These are phyloP conservation scores for Chlorociboria aeruginascens DNA, from an alignment of 495 filamentous ascomycete species.

Conservation along the genomic window DNA sequence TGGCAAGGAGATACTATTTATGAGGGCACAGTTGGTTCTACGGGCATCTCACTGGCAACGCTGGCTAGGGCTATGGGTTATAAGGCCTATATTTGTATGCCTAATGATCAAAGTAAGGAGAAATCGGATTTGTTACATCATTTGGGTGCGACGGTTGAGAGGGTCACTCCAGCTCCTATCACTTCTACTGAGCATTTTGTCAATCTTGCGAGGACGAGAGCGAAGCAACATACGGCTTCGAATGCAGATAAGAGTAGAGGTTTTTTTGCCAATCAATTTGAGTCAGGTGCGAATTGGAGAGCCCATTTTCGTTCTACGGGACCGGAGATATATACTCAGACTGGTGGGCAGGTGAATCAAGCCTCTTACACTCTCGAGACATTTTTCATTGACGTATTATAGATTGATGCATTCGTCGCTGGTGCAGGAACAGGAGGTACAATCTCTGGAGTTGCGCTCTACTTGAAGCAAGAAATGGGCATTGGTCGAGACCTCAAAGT, in stretches of 20 bases:
- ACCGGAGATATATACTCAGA: slow-evolving; percentile 78
- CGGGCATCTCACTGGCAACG: slow-evolving; percentile 84
- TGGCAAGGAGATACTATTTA: slow-evolving; percentile 86
- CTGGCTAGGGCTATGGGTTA: slow-evolving; percentile 84
- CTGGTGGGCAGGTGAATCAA: slow-evolving; percentile 35
- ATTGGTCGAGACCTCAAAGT: slow-evolving; percentile 37
- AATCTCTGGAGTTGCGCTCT: slow-evolving; percentile 73
- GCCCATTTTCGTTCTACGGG: slow-evolving; percentile 78
- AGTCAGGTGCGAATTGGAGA: slow-evolving; percentile 73
- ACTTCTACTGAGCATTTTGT: slow-evolving; percentile 87
- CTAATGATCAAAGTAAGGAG: slow-evolving; percentile 77
- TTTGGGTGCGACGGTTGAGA: slow-evolving; percentile 81
- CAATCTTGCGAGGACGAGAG: slow-evolving; percentile 74
- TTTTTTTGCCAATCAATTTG: slow-evolving; percentile 96
- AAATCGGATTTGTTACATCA: slow-evolving; percentile 83
- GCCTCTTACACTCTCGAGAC: not conserved
- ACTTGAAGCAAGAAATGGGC: slow-evolving; percentile 55
- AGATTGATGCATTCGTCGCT: slow-evolving; percentile 79
- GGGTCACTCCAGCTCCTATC: slow-evolving; percentile 84
- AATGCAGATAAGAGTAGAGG: slow-evolving; percentile 39
- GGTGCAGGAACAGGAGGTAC: slow-evolving; percentile 97
- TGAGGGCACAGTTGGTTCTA: slow-evolving; percentile 92
- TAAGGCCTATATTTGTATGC: slow-evolving; percentile 93
- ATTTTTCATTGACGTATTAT: not conserved
- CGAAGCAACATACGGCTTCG: slow-evolving; percentile 49